Evolutionary conservation across 2,329 filamentous ascomycete genomes (phyloP), one percentile per base, ranked within the genome.

Genomic region (Aotearoamyces nothofagi): DNA sequence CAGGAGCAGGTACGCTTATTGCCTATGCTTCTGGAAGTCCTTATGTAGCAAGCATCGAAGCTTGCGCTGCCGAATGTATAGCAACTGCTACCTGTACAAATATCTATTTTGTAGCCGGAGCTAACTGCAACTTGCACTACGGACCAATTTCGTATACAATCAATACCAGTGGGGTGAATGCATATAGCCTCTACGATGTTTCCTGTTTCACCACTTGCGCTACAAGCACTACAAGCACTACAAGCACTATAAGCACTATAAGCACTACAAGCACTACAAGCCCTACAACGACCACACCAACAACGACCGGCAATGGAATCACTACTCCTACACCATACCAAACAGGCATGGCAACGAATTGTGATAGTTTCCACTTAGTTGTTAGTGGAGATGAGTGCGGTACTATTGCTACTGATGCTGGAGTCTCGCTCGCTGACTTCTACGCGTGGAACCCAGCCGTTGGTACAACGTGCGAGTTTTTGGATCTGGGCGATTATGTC

Each of bases 321-420:
- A 23, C 37, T 3, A 51, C 46, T 9, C 50, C 50, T 0, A 37
- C 38, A 11, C 46, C 50, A 5, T 44, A 34, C 9, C 46, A 52
- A 29, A 27, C 41, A 3, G 42, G 42, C 25, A 48, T 52, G 35
- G 36, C 40, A 9, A 26, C 31, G 6, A 47, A 46, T 31, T 52
- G 49, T 15, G 39, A 48, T 9, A 44, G 35, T 20, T 52, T 51
- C 26, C 35, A 50, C 27, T 25, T 35, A 2, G 33, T 51, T 0
- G 19, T 36, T 6, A 24, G 10, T 72, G 14, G 22, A 4, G 22
- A 23, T 9, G 4, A 10, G 9, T 23, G 22, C 9, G 4, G 10
- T 5, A 11, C 22, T 5, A 23, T 23, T 23, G 22, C n/a, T 5
- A 5, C 22, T 4, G 9, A 10, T 11, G n/a, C 4, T 9, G 9